Percentiles rank a stretch among this genome's conserved stretches.
These are phyloP conservation scores for Salvia rosmarinus DNA, from an alignment of 257 asterid species.

Conservation along the genomic window DNA sequence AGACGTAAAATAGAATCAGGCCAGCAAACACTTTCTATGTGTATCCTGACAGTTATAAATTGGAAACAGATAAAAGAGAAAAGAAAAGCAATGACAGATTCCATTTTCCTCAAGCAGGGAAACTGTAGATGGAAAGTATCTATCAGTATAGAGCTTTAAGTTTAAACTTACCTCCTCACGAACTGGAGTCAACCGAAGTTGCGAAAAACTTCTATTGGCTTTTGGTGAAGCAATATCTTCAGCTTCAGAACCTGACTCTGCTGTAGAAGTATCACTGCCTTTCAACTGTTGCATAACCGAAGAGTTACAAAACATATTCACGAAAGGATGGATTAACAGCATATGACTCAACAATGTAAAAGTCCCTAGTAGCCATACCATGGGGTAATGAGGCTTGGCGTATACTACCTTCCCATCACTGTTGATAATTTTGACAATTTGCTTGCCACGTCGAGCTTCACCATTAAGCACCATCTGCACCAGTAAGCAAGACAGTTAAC, in stretches of 20 bases:
- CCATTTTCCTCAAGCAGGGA: background rate
- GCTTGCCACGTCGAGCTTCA: conserved; percentile 82
- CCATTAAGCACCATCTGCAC: conserved; percentile 81
- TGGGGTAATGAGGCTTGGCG: conserved; percentile 81
- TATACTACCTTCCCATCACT: conserved; percentile 94
- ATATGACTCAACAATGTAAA: conserved; percentile 14
- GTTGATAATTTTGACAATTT: conserved; percentile 85
- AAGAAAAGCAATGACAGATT: background rate
- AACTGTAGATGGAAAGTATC: background rate
- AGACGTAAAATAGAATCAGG: background rate
- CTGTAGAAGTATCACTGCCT: conserved; percentile 76
- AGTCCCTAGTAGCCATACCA: conserved; percentile 49
- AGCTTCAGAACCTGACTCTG: conserved; percentile 86
- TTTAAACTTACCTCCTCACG: conserved; percentile 62
- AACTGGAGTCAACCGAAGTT: conserved; percentile 75
- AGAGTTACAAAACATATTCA: conserved; percentile 18
- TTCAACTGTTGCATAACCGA: conserved; percentile 47
- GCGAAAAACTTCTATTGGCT: conserved; percentile 54
- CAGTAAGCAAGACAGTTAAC: conserved; percentile 30
- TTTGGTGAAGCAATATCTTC: conserved; percentile 78
- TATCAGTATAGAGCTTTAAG: conserved; percentile 16
- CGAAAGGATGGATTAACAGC: conserved; percentile 3
- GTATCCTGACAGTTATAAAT: conserved; percentile 26
- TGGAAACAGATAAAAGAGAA: background rate
- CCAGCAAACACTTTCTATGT: background rate